A percentile compares a stretch with the other conserved stretches of the same genome.
Evolutionary conservation across 2,329 filamentous ascomycete species (phyloP).

Genomic region (Xylariomycetidae sp.): DNA sequence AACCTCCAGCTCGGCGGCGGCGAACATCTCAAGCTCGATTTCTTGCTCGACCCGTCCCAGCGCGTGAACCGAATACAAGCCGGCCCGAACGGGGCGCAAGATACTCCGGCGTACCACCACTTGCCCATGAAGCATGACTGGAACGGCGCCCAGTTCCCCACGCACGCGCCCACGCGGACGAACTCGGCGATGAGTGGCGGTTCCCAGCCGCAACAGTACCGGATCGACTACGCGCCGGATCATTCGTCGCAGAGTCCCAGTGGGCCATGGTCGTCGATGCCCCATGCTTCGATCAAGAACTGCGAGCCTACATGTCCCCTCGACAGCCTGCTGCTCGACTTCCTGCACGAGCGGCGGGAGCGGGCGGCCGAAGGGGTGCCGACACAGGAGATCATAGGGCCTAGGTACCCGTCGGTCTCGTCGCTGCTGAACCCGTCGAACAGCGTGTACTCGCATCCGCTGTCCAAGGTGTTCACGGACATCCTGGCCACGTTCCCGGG

Average conservation of each 20-base stretch:
- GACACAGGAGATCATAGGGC: constrained; percentile 62
- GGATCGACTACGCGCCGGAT: constrained; percentile 10
- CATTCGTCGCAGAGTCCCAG: constrained; percentile 1
- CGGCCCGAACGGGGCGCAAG: constrained; percentile 41
- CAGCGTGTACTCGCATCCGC: constrained; percentile 60
- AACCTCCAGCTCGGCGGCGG: constrained; percentile 51
- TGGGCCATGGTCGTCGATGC: constrained; percentile 3
- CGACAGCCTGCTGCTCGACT: constrained; percentile 74
- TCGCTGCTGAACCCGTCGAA: constrained; percentile 68
- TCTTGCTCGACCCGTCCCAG: constrained; percentile 59
- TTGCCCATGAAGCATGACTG: constrained; percentile 47
- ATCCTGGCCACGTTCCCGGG: constrained; percentile 80
- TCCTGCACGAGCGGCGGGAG: constrained; percentile 62
- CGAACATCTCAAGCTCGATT: constrained; percentile 67
- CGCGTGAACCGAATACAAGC: constrained; percentile 47
- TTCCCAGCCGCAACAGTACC: constrained; percentile 8
- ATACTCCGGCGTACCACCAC: constrained; percentile 37
- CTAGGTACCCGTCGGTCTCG: constrained; percentile 72
- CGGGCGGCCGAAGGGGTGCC: constrained; percentile 60
- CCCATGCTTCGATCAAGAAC: constrained; percentile 47
- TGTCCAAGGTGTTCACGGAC: constrained; percentile 81
- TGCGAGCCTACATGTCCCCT: constrained; percentile 66
- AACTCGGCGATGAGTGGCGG: constrained; percentile 3
- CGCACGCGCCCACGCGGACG: constrained; percentile 3
- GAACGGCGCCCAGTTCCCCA: constrained; percentile 30